Evolutionary conservation across 768 basidiomycete genomes (phyloP).

Genomic region (Fomitopsis pulvina): DNA sequence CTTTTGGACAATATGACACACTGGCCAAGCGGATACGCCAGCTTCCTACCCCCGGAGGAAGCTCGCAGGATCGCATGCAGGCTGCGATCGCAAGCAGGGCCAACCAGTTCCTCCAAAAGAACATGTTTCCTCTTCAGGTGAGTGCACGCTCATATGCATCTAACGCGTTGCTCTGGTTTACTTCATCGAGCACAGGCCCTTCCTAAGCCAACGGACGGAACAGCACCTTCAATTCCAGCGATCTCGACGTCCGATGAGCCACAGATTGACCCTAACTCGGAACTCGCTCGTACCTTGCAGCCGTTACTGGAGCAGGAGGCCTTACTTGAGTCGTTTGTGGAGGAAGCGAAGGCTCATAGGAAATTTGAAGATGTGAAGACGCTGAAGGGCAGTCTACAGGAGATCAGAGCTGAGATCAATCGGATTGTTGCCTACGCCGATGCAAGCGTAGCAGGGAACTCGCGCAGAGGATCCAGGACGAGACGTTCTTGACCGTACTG

Average conservation of each 20-base stretch:
- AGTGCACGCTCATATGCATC: not conserved
- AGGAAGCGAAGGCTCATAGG: slow-evolving; percentile 81
- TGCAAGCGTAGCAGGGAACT: slow-evolving; percentile 3
- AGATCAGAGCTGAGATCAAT: slow-evolving; percentile 82
- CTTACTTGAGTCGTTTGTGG: slow-evolving; percentile 82
- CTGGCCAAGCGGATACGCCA: slow-evolving; percentile 78
- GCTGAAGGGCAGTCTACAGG: slow-evolving; percentile 68
- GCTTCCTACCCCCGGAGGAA: slow-evolving; percentile 57
- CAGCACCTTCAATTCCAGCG: slow-evolving; percentile 10
- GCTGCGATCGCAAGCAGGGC: slow-evolving; percentile 72
- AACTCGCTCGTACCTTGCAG: slow-evolving; percentile 68
- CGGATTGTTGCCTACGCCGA: slow-evolving; percentile 42
- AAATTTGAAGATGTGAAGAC: slow-evolving; percentile 96
- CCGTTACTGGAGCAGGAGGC: slow-evolving; percentile 93
- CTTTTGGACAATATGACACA: slow-evolving; percentile 85
- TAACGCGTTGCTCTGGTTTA: not conserved
- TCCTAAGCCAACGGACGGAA: slow-evolving; percentile 39
- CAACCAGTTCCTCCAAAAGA: slow-evolving; percentile 76
- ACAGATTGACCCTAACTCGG: slow-evolving; percentile 55
- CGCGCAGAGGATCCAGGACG: slow-evolving; percentile 2
- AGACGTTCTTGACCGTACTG: slow-evolving; percentile 5
- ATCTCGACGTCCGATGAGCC: slow-evolving; percentile 16
- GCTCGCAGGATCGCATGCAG: slow-evolving; percentile 82
- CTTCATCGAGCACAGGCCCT: slow-evolving; percentile 26
- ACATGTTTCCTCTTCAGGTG: slow-evolving; percentile 86